A percentile compares a stretch with the other conserved stretches of the same genome.
Evolutionary conservation across 306 rosid genomes (phyloP).

Genomic region (Benincasa hispida): DNA sequence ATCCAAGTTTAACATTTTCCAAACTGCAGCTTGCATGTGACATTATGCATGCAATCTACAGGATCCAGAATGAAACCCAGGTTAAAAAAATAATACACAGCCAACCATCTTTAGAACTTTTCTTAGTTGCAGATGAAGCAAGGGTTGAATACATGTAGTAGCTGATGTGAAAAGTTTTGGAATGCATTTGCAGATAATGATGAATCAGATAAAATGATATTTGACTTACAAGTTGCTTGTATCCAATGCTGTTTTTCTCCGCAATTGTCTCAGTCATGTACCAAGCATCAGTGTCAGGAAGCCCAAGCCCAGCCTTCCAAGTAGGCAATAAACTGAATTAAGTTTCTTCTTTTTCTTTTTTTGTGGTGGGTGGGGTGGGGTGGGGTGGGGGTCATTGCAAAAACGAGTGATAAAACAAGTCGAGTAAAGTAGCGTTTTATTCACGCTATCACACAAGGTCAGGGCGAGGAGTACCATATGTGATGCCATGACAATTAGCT

Average conservation of each 20-base stretch:
- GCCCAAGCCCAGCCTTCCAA: slow-evolving; percentile 89
- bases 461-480: slow-evolving; percentile 58
- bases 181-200: background rate
- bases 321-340: slow-evolving; percentile 12
- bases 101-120: background rate
- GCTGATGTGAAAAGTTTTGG: background rate
- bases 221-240: slow-evolving; percentile 79
- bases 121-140: background rate
- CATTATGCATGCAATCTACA: background rate
- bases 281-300: slow-evolving; percentile 90
- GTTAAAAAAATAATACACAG: background rate
- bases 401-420: background rate
- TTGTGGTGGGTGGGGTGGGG: background rate
- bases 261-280: slow-evolving; percentile 90
- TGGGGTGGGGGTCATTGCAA: background rate
- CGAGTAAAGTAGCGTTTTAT: background rate
- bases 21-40: background rate
- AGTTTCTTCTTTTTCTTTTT: background rate
- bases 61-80: background rate
- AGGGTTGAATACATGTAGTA: background rate
- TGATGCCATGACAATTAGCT: slow-evolving; percentile 65
- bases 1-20: background rate
- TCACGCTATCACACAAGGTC: background rate
- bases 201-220: background rate
- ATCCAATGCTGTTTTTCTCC: slow-evolving; percentile 80